phyloP scores from a whole-genome alignment of 164 flowering plant genomes.

The Stephania cephalantha region DNA sequence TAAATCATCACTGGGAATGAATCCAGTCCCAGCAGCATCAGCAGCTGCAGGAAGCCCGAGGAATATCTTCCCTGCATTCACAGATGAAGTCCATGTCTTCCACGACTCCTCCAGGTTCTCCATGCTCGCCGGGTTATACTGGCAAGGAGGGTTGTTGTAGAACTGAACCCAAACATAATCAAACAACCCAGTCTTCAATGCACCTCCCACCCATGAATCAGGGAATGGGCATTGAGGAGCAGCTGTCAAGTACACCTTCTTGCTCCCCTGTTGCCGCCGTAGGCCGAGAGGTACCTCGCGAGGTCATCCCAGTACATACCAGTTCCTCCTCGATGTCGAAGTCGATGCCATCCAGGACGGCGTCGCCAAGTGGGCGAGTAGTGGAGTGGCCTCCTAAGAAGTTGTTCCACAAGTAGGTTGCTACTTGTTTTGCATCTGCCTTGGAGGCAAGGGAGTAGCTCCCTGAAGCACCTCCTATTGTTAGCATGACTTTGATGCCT shows the following conservation, averaged over 20 bases:
- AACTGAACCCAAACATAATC: conserved; percentile 3
- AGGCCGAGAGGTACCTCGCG: neutral
- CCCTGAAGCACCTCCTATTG: conserved; percentile 39
- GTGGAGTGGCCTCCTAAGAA: neutral
- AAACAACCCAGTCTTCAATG: neutral
- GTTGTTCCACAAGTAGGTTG: neutral
- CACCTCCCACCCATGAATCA: neutral
- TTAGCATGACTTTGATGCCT: conserved; percentile 43
- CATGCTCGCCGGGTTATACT: neutral
- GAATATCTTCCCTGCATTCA: neutral
- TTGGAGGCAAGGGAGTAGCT: conserved; percentile 1
- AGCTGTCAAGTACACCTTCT: neutral
- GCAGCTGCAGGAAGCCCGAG: neutral
- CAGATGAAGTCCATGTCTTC: neutral
- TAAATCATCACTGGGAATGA: neutral
- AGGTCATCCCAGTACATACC: neutral
- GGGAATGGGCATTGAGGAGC: neutral
- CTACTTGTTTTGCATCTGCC: neutral
- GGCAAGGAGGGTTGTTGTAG: neutral
- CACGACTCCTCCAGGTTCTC: neutral
- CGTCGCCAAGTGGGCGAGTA: neutral
- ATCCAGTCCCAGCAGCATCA: neutral
- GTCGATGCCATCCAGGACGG: neutral
- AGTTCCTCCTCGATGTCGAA: neutral
- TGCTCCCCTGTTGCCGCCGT: neutral